These are phyloP conservation scores for Parsonsia alboflavescens DNA, from an alignment of 257 asterid species.

Conservation along the genomic window DNA sequence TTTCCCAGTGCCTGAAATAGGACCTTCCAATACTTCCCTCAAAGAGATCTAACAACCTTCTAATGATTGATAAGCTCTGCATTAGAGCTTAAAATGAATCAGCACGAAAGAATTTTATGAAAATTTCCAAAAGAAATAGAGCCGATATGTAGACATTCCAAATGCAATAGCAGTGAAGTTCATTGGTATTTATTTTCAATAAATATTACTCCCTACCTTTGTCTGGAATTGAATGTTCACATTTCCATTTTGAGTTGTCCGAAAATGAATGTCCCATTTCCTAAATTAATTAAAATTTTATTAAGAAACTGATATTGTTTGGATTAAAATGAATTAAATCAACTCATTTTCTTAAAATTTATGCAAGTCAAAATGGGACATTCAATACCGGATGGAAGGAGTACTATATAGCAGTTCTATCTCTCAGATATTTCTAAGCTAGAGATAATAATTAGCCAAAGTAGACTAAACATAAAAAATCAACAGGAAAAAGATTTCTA, in stretches of 20 bases:
- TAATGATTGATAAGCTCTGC: slow-evolving; percentile 77
- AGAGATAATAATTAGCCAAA: background rate
- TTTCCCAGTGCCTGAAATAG: slow-evolving; percentile 67
- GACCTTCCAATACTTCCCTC: slow-evolving; percentile 53
- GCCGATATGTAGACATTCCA: background rate
- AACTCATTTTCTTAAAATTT: no score
- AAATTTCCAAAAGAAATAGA: background rate
- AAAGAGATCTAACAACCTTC: slow-evolving; percentile 56
- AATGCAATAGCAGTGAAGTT: background rate
- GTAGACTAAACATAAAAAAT: background rate
- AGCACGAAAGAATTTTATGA: background rate
- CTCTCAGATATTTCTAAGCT: background rate
- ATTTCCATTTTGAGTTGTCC: no score
- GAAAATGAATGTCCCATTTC: no score
- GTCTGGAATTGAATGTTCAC: no score
- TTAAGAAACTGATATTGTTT: no score
- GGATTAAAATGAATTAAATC: no score
- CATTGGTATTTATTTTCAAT: background rate
- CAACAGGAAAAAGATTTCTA: background rate
- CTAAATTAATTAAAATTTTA: no score
- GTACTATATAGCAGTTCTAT: background rate
- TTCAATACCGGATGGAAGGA: no score
- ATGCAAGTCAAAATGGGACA: no score
- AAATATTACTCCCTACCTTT: no score
- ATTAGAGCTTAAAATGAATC: slow-evolving; percentile 17